A percentile compares a stretch with the other conserved stretches of the same genome.
These are phyloP conservation scores for Earliella scabrosa DNA, from an alignment of 1,284 basidiomycete genomes.

Conservation along the genomic window DNA sequence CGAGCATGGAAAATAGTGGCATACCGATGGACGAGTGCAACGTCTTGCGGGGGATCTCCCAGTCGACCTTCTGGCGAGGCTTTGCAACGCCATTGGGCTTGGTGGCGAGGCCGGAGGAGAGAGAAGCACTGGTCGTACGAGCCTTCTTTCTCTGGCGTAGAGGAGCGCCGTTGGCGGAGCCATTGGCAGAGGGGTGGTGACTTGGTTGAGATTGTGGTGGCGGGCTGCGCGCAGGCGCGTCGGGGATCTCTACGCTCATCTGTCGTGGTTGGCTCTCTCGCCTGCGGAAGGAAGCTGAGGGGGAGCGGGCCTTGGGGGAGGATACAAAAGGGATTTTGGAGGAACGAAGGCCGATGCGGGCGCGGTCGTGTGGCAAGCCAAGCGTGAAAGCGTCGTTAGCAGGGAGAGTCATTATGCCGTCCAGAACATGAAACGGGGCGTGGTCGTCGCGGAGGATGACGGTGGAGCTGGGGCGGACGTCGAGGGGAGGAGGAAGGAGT, in stretches of 20 bases:
- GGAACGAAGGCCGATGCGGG: conserved; percentile 45
- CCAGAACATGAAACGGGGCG: conserved; percentile 1
- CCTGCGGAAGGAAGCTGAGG: conserved; percentile 16
- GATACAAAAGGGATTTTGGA: conserved; percentile 48
- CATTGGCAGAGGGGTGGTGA: conserved; percentile 6
- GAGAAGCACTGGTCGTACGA: conserved; percentile 10
- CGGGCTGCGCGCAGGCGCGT: conserved; percentile 6
- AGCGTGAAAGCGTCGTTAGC: conserved; percentile 58
- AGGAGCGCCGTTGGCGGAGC: conserved; percentile 10
- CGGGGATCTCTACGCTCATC: conserved; percentile 17
- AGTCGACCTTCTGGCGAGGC: conserved; percentile 44
- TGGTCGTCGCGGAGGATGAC: conserved; percentile 1
- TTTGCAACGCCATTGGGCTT: conserved; percentile 11
- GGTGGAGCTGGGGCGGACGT: background rate
- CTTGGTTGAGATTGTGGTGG: background rate
- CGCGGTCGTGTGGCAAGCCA: conserved; percentile 46
- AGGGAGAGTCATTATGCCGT: conserved; percentile 46
- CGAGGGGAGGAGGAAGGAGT: background rate
- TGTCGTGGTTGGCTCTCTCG: conserved; percentile 10
- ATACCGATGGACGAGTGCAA: conserved; percentile 90
- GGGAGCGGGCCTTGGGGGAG: conserved; percentile 24
- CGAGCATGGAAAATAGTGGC: conserved; percentile 33
- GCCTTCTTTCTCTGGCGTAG: conserved; percentile 24
- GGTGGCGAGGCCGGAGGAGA: conserved; percentile 3
- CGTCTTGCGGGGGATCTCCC: conserved; percentile 92